Evolutionary conservation across 192 early-diverging fungal species (phyloP).

Genomic region (Irineochytrium annulatum): DNA sequence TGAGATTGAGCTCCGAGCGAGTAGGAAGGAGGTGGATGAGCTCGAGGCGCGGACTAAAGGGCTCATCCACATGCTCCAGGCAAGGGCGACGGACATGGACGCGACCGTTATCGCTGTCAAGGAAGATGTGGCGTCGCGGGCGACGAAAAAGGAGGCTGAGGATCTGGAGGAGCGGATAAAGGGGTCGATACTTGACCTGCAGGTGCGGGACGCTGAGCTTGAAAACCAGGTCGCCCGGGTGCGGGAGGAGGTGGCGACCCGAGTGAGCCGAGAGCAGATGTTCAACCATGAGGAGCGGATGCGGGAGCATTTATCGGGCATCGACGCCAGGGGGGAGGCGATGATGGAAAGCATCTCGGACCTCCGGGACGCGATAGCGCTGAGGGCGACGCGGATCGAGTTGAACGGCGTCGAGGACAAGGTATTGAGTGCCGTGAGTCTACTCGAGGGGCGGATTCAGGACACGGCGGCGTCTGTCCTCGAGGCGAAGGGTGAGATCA

Average conservation of each 20-base stretch:
- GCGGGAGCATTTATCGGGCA: slow-evolving; percentile 16
- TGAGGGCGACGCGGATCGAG: slow-evolving; percentile 18
- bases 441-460: slow-evolving; percentile 9
- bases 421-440: not conserved
- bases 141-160: slow-evolving; percentile 23
- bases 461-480: slow-evolving; percentile 13
- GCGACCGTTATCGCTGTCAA: slow-evolving; percentile 15
- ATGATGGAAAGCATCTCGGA: slow-evolving; percentile 14
- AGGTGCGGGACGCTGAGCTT: slow-evolving; percentile 11
- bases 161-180: slow-evolving; percentile 26
- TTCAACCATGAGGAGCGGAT: slow-evolving; percentile 23
- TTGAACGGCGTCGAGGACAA: slow-evolving; percentile 22
- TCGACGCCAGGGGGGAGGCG: slow-evolving; percentile 11
- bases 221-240: slow-evolving; percentile 15
- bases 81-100: slow-evolving; percentile 18
- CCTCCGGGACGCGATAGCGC: slow-evolving; percentile 7
- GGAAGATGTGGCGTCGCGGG: slow-evolving; percentile 23
- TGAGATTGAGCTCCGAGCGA: slow-evolving; percentile 22
- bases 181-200: slow-evolving; percentile 28
- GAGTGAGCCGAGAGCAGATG: slow-evolving; percentile 10
- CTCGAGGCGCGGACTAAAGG: slow-evolving; percentile 20
- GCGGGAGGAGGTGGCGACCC: slow-evolving; percentile 12
- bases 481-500: slow-evolving; percentile 23
- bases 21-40: slow-evolving; percentile 36
- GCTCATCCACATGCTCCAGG: not conserved